Evolutionary conservation across 2,329 filamentous ascomycete genomes (phyloP).

Genomic region (Trichoderma citrinoviride): DNA sequence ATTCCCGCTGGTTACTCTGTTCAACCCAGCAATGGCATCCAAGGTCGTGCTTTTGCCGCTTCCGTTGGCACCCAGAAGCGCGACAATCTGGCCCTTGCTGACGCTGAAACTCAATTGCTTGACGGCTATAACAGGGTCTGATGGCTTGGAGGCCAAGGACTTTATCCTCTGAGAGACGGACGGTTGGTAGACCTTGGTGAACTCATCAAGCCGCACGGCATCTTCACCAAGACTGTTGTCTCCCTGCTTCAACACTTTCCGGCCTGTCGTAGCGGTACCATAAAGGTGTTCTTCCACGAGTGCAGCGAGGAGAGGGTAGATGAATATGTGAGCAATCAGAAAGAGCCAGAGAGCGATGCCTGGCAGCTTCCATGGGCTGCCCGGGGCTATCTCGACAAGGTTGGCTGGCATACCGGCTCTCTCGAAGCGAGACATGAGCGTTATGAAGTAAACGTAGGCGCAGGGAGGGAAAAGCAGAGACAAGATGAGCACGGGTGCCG

Average conservation of each 20-base stretch:
- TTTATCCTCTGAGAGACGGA: slow-evolving; percentile 57
- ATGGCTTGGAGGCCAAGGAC: slow-evolving; percentile 43
- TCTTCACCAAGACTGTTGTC: slow-evolving; percentile 34
- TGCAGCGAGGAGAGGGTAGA: slow-evolving; percentile 73
- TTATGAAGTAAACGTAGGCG: slow-evolving; percentile 80
- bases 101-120: slow-evolving; percentile 69
- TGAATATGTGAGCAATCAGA: slow-evolving; percentile 71
- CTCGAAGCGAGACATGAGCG: slow-evolving; percentile 76
- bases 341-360: slow-evolving; percentile 78
- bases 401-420: slow-evolving; percentile 57
- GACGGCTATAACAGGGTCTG: slow-evolving; percentile 72
- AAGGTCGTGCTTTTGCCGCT: slow-evolving; percentile 88
- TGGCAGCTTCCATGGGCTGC: slow-evolving; percentile 65
- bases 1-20: slow-evolving; percentile 69
- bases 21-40: slow-evolving; percentile 81
- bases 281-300: slow-evolving; percentile 71
- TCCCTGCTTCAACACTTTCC: slow-evolving; percentile 45
- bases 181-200: slow-evolving; percentile 76
- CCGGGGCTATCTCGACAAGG: slow-evolving; percentile 59
- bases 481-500: slow-evolving; percentile 64
- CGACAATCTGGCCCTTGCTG: slow-evolving; percentile 76
- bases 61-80: slow-evolving; percentile 84
- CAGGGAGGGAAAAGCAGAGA: slow-evolving; percentile 81
- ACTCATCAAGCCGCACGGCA: slow-evolving; percentile 68
- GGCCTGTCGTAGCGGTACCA: slow-evolving; percentile 65